Evolutionary conservation across 1,284 basidiomycete species (phyloP).

Genomic region (Puccinia horiana): DNA sequence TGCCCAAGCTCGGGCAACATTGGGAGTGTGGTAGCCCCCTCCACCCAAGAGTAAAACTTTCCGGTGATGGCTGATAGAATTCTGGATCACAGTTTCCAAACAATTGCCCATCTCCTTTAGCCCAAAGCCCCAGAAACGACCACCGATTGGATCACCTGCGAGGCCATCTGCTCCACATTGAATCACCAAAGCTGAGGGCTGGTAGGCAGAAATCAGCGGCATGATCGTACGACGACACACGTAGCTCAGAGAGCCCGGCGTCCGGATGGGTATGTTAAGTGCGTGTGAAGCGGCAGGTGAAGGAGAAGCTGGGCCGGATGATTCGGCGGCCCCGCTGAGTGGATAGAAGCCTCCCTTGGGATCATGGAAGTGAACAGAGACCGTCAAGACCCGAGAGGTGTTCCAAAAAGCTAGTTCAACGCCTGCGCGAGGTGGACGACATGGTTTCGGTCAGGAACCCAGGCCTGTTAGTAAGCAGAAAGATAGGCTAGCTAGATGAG

Average conservation of each 20-base stretch:
- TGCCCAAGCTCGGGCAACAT: conserved; percentile 80
- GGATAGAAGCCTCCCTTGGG: conserved; percentile 75
- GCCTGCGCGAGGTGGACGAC: conserved; percentile 74
- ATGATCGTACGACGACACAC: conserved; percentile 69
- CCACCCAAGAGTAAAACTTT: conserved; percentile 60
- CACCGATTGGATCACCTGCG: conserved; percentile 75
- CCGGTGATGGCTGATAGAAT: conserved; percentile 66
- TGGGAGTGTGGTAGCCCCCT: conserved; percentile 78
- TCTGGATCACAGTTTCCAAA: conserved; percentile 71
- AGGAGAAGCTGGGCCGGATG: conserved; percentile 61
- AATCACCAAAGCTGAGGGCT: conserved; percentile 75
- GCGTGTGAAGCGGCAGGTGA: conserved; percentile 48
- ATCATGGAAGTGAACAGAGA: conserved; percentile 63
- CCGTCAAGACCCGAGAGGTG: conserved; percentile 65
- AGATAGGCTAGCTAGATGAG: conserved; percentile 55
- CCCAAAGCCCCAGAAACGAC: conserved; percentile 71
- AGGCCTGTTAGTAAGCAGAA: conserved; percentile 52
- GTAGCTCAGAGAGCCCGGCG: conserved; percentile 62
- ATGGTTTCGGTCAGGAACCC: conserved; percentile 56
- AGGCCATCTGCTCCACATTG: conserved; percentile 86
- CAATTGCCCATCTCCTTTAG: conserved; percentile 66
- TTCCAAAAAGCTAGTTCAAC: conserved; percentile 50
- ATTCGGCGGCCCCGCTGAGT: conserved; percentile 61
- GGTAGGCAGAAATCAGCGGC: conserved; percentile 66
- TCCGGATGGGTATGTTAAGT: conserved; percentile 50